These are phyloP conservation scores for Rhinocladiella mackenziei DNA, from an alignment of 2,329 filamentous ascomycete genomes.

Conservation along the genomic window DNA sequence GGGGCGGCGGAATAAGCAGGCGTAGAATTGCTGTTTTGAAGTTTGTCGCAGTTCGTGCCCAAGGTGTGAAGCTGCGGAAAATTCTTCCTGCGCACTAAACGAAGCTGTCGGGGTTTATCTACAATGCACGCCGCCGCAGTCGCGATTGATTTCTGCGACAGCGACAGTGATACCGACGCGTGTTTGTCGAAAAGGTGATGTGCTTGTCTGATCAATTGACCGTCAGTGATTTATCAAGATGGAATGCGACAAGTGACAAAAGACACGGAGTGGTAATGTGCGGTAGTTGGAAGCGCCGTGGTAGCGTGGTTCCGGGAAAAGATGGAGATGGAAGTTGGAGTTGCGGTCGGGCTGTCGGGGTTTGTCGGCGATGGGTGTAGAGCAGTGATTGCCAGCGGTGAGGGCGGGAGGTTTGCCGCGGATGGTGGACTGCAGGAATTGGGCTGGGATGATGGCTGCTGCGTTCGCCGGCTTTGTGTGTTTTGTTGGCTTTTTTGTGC, in stretches of 20 bases:
- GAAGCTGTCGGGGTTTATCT: conserved; percentile 1
- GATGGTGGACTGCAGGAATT: conserved; percentile 4
- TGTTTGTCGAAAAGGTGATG: neutral
- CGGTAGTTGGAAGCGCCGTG: neutral
- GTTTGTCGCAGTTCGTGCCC: conserved; percentile 11
- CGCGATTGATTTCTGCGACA: too few species aligned
- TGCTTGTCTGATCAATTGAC: too few species aligned
- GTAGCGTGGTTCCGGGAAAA: conserved; percentile 6
- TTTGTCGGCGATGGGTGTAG: conserved; percentile 2
- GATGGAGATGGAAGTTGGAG: conserved; percentile 2
- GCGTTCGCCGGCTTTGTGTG: too few species aligned
- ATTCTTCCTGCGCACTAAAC: neutral
- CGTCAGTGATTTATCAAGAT: too few species aligned
- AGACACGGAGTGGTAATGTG: neutral
- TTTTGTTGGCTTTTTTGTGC: neutral
- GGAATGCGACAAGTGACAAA: conserved; percentile 2
- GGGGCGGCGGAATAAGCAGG: neutral
- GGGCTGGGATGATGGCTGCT: too few species aligned
- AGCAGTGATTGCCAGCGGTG: conserved; percentile 8
- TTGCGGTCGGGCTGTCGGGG: conserved; percentile 7
- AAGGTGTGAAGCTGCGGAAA: conserved; percentile 10
- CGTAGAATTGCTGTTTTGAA: neutral
- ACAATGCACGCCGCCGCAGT: conserved; percentile 1
- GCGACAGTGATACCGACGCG: neutral
- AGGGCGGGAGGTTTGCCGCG: conserved; percentile 15